Evolutionary conservation across 164 flowering plant species (phyloP).

Genomic region (Chimonanthus salicifolius): DNA sequence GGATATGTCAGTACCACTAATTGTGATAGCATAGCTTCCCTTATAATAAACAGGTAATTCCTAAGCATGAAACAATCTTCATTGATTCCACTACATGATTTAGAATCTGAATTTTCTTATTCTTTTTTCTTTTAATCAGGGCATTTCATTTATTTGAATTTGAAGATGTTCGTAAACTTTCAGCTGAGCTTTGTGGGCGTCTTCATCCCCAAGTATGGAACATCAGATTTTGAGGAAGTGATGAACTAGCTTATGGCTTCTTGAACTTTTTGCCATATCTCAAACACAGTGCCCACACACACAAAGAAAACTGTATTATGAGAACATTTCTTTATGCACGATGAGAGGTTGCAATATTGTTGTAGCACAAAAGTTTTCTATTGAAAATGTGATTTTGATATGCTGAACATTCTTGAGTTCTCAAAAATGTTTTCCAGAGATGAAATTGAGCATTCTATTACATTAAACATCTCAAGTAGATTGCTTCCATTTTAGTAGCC

Average conservation of each 20-base stretch:
- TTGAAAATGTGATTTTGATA: too few species aligned
- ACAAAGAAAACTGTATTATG: too few species aligned
- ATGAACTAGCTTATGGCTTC: not conserved
- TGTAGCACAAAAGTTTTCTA: too few species aligned
- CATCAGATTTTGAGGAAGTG: not conserved
- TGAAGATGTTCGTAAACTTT: conserved; percentile 85
- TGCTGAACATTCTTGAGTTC: too few species aligned
- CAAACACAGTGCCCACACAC: too few species aligned
- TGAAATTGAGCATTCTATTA: too few species aligned
- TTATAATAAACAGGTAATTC: conserved; percentile 55
- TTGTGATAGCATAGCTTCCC: conserved; percentile 36
- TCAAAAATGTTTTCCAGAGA: too few species aligned
- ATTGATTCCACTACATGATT: conserved; percentile 7
- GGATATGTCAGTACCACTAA: conserved; percentile 13
- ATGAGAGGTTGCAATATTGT: too few species aligned
- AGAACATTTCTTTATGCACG: too few species aligned
- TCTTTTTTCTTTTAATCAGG: conserved; percentile 26
- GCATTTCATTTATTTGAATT: conserved; percentile 55
- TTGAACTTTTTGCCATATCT: not conserved
- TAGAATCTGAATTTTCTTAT: conserved; percentile 1
- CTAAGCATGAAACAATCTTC: conserved; percentile 3
- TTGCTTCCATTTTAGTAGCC: too few species aligned
- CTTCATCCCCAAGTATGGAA: conserved; percentile 63
- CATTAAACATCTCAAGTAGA: too few species aligned
- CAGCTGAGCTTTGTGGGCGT: conserved; percentile 90